Evolutionary conservation across 768 basidiomycete genomes (phyloP).

Genomic region (Hypsizygus marmoreus): DNA sequence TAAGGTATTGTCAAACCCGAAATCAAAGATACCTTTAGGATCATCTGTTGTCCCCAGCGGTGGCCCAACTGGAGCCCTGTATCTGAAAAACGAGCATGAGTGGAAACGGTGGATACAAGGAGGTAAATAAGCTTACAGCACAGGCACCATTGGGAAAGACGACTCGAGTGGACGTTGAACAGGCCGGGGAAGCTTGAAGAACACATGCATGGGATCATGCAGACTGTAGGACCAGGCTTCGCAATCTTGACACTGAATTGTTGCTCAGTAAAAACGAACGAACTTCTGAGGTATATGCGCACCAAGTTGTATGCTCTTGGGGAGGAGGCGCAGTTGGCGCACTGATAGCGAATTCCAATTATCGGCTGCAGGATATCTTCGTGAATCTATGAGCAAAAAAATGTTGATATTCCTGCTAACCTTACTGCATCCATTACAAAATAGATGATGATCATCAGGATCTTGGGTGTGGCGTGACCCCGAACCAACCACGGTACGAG

Average conservation of each 20-base stretch:
- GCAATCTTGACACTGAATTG: conserved; percentile 71
- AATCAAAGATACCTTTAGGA: conserved; percentile 54
- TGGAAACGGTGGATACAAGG: conserved; percentile 1
- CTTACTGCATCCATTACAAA: conserved; percentile 62
- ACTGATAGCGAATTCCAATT: conserved; percentile 82
- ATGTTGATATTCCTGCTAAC: conserved; percentile 35
- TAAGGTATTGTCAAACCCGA: not conserved
- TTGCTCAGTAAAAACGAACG: conserved; percentile 1
- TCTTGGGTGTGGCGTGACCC: conserved; percentile 36
- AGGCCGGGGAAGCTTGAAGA: conserved; percentile 84
- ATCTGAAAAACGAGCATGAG: conserved; percentile 44
- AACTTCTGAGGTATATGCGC: conserved; percentile 23
- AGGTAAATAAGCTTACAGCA: conserved; percentile 47
- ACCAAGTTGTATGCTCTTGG: conserved; percentile 78
- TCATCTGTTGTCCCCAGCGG: conserved; percentile 39
- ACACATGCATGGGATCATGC: conserved; percentile 85
- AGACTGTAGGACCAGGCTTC: conserved; percentile 75
- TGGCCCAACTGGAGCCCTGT: conserved; percentile 64
- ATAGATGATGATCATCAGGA: conserved; percentile 55
- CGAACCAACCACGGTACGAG: conserved; percentile 66
- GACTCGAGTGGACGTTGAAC: conserved; percentile 61
- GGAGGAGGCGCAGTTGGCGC: conserved; percentile 82
- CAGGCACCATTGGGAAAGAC: conserved; percentile 63
- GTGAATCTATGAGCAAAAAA: not conserved
- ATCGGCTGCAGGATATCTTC: conserved; percentile 52